Conservation (phyloP, 1,284 basidiomycete species). For the Malassezia sp. region DNA sequence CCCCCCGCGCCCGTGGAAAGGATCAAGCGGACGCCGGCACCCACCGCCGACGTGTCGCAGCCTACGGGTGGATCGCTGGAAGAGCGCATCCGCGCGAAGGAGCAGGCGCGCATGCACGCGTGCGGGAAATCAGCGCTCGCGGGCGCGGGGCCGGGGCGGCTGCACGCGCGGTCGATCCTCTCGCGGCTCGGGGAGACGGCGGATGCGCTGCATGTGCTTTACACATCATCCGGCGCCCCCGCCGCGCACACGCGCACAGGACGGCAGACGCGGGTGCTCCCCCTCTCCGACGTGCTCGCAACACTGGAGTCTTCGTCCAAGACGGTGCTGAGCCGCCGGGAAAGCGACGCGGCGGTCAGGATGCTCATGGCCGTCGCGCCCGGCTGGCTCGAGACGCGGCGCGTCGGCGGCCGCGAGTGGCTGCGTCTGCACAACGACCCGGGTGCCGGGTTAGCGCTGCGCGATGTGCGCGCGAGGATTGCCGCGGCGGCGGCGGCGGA, state of each 20-base stretch:
- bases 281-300: slow-evolving; percentile 5
- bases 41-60: not conserved
- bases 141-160: not conserved
- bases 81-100: slow-evolving; percentile 16
- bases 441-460: not conserved
- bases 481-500: not conserved
- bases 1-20: not conserved
- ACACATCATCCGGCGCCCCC: not conserved
- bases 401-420: slow-evolving; percentile 4
- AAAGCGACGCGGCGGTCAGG: slow-evolving; percentile 7
- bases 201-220: slow-evolving; percentile 10
- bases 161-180: slow-evolving; percentile 11
- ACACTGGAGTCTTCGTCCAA: slow-evolving; percentile 7
- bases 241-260: not conserved
- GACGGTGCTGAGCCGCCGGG: slow-evolving; percentile 7
- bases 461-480: slow-evolving; percentile 11
- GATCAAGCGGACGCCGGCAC: not conserved
- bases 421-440: slow-evolving; percentile 11
- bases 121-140: not conserved
- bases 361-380: slow-evolving; percentile 11
- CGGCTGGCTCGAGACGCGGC: slow-evolving; percentile 10
- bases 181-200: slow-evolving; percentile 13
- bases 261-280: slow-evolving; percentile 2
- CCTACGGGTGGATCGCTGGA: slow-evolving; percentile 3
- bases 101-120: slow-evolving; percentile 4